Evolutionary conservation across 192 early-diverging fungal genomes (phyloP), one percentile per base, ranked within the genome.

Genomic region (Funneliformis geosporum): DNA sequence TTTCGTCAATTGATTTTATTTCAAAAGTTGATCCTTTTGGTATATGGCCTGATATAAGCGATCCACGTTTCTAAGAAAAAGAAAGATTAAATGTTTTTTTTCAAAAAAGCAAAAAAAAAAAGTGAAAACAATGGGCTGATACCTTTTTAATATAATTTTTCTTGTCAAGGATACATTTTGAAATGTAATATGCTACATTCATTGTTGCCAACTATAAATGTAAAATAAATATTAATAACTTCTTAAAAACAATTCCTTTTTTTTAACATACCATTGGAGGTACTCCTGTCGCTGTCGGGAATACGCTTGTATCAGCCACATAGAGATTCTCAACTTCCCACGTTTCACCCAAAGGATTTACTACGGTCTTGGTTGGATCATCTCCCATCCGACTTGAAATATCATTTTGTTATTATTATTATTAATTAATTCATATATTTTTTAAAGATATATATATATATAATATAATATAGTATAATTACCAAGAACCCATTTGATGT

Each of bases 281-380:
- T 72, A 94, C 93, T 81, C 94, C 94, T 71, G 83, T 86, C 1
- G 93, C 88, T 5, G 92, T 90, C 7, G 94, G 92, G 80, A 94
- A 92, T 42, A 92, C 28, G 16, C 87, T 89, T 1, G 92, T 89
- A 80, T 95, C 93, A 16, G 89, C 88, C 2, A 95, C 91, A 81
- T 90, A 95, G 39, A 94, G 85, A 42, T 88, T 85, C 80, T 91
- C 85, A 68, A 92, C 83, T 71, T 94, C 94, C 91, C 91, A 95
- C 2, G 90, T 88, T 78, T 92, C 87, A 14, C 94, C 94, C 0
- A 85, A 84, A 2, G 92, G 92, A 55, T 93, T 88, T 21, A 92
- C 86, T 42, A 82, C 94, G 8, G 90, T 90, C 2, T 76, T 73
- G 42, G 75, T 70, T n/a, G 91, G 85, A 42, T 83, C 83, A 18